phyloP scores from a whole-genome alignment of 805 yeast species.

The Ogataea salicorniae region DNA sequence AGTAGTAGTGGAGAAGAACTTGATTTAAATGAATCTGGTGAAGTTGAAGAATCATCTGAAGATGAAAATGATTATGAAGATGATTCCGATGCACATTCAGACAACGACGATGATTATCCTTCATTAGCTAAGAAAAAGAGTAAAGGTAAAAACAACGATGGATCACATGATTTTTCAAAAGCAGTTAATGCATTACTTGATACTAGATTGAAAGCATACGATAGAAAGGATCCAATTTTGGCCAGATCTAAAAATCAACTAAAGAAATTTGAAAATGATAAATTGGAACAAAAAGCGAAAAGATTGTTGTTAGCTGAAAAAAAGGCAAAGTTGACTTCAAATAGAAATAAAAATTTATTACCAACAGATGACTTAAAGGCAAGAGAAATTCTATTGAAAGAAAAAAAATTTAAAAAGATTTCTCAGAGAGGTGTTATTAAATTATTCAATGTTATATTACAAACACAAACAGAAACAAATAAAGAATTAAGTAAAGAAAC shows the following conservation, averaged over 20 bases:
- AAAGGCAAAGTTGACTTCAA: slow-evolving; percentile 58
- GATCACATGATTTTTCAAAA: slow-evolving; percentile 69
- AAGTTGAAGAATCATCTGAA: slow-evolving; percentile 15
- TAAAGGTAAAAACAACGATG: slow-evolving; percentile 59
- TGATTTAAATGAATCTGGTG: slow-evolving; percentile 13
- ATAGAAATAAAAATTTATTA: slow-evolving; percentile 61
- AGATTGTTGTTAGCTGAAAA: slow-evolving; percentile 66
- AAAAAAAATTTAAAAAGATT: slow-evolving; percentile 61
- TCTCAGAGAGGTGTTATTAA: slow-evolving; percentile 38
- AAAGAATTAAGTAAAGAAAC: slow-evolving; percentile 41
- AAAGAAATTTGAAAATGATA: slow-evolving; percentile 72
- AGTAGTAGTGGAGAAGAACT: slow-evolving; percentile 17
- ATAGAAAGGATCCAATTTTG: slow-evolving; percentile 83
- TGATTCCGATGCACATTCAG: background rate
- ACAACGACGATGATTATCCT: slow-evolving; percentile 29
- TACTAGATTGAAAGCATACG: slow-evolving; percentile 83
- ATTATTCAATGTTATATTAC: slow-evolving; percentile 43
- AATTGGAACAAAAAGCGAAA: slow-evolving; percentile 79
- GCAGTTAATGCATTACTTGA: slow-evolving; percentile 83
- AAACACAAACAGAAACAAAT: slow-evolving; percentile 69
- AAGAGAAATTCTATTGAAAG: slow-evolving; percentile 42
- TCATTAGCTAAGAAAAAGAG: slow-evolving; percentile 34
- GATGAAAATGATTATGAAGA: slow-evolving; percentile 19
- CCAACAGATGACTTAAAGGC: slow-evolving; percentile 58
- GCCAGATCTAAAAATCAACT: slow-evolving; percentile 70